These are phyloP conservation scores for Arabidopsis suecica DNA, from an alignment of 345 rosid species.

Conservation along the genomic window DNA sequence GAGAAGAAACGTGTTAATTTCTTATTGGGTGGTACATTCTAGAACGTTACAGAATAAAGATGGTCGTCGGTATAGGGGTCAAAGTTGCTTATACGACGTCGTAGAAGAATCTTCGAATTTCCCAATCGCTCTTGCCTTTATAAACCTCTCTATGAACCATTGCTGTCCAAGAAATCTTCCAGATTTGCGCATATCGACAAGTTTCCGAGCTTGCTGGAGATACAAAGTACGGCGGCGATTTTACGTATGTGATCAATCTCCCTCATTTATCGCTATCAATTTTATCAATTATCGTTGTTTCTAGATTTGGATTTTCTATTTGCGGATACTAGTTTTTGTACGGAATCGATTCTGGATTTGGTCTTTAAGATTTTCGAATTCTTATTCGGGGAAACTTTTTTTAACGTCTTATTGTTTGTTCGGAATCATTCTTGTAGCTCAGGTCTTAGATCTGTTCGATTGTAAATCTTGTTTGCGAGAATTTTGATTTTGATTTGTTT, in stretches of 20 bases:
- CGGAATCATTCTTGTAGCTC: not conserved
- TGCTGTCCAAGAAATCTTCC: constrained; percentile 2
- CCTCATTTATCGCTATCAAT: not conserved
- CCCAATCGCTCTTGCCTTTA: constrained; percentile 22
- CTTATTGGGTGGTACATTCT: not conserved
- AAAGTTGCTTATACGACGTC: not conserved
- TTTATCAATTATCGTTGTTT: constrained; percentile 1
- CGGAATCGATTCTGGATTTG: not conserved
- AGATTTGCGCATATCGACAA: constrained; percentile 19
- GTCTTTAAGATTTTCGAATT: not conserved
- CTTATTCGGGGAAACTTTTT: not conserved
- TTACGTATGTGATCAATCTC: constrained; percentile 20
- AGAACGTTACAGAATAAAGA: not conserved
- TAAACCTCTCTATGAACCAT: constrained; percentile 32
- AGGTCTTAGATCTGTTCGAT: constrained; percentile 31
- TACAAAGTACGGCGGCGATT: constrained; percentile 7
- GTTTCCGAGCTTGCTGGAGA: constrained; percentile 21
- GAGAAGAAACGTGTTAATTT: not conserved
- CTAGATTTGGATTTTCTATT: constrained; percentile 22
- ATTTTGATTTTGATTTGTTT: not conserved
- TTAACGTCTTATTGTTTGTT: not conserved
- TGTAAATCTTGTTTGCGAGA: not conserved
- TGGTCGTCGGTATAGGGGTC: not conserved
- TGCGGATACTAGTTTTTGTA: not conserved
- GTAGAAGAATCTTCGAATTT: not conserved